Evolutionary conservation across 257 asterid genomes (phyloP), one percentile per base, ranked within the genome.

Genomic region (Capsicum pubescens): DNA sequence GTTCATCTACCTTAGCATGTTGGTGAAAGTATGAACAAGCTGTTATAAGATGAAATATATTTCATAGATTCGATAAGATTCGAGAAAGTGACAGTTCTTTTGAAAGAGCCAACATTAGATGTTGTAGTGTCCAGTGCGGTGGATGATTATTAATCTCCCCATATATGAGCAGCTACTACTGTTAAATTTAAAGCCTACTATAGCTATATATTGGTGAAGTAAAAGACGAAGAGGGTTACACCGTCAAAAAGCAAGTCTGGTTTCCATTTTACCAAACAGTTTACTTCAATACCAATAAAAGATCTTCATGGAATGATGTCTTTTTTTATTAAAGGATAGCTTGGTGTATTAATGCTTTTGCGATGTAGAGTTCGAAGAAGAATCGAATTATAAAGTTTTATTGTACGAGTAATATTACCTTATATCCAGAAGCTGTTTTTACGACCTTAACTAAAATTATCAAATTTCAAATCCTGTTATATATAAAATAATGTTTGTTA

Each of bases 61-160:
- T 74, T 19, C 61, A 19, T 13, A 74, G 81, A 74, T 74, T 74
- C 17, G 17, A 21, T 50, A 50, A 61, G 81, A 50, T 74, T 50
- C 17, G 44, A 50, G 61, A 74, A 74, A 74, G 81, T 74, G 81
- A 74, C 59, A 74, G 19, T 74, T 54, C 64, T 26, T 76, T 76
- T 52, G 81, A 76, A 76, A 76, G 63, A 52, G 48, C 48, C 81
- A 50, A 52, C 81, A 52, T 21, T 14, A 76, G 48, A 26, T 76
- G 48, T 71, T 17, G 16, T 17, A 44, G 32, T 9, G 56, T 3
- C 19, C 35, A 44, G 56, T 44, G 15, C 11, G 15, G 39, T 39
- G 32, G 13, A n/a, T 48, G 19, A 0, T 76, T 52, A 48, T 48
- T 48, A 72, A 72, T 72, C 36, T 26, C 32, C 35, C 6, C 6